Conservation (phyloP, 345 rosid genomes). For the Nasturtium officinale region DNA sequence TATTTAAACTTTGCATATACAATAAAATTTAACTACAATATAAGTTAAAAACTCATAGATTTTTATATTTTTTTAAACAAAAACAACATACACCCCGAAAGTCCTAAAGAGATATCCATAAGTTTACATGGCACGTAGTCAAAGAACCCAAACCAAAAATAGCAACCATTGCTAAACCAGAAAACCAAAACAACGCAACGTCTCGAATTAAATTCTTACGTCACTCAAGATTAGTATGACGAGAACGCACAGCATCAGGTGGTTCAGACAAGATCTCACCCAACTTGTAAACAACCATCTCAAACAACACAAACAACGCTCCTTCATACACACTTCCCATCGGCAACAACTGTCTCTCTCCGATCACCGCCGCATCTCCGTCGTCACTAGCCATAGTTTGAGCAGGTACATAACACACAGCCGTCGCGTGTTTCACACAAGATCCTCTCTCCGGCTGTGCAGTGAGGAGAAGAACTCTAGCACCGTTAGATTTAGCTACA, state of each 20-base stretch:
- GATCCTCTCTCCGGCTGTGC: constrained; percentile 70
- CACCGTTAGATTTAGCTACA: constrained; percentile 62
- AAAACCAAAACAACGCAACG: constrained; percentile 13
- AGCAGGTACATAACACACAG: constrained; percentile 70
- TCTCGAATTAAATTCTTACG: not conserved
- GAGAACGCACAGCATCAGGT: constrained; percentile 66
- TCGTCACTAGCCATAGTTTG: constrained; percentile 78
- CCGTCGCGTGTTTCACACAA: constrained; percentile 62
- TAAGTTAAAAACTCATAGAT: no score
- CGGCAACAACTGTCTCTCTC: constrained; percentile 60
- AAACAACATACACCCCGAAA: no score
- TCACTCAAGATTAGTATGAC: constrained; percentile 92
- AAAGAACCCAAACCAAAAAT: not conserved
- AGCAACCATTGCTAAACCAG: constrained; percentile 3
- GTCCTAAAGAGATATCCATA: not conserved
- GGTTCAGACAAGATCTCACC: constrained; percentile 65
- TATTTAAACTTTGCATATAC: no score
- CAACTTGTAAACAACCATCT: constrained; percentile 76
- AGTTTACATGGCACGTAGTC: not conserved
- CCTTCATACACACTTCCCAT: constrained; percentile 96
- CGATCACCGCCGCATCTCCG: constrained; percentile 16
- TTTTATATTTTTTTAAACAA: no score
- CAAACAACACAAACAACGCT: constrained; percentile 84
- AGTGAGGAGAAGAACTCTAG: constrained; percentile 63
- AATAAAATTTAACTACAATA: no score